phyloP scores from a whole-genome alignment of 148 eudicot species.

The Rhododendron williamsianum region DNA sequence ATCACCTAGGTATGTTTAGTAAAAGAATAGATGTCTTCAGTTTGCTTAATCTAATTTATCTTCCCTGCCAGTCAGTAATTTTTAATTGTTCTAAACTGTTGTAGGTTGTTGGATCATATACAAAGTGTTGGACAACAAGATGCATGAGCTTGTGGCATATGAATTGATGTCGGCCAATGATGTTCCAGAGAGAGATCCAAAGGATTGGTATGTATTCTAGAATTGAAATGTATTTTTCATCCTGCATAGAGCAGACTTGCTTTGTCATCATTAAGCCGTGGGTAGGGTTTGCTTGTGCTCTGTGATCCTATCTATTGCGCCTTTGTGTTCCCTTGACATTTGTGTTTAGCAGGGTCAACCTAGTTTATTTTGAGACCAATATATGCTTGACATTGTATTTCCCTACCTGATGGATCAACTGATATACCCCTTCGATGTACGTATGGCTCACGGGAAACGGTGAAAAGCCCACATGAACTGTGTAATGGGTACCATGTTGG shows the following conservation, averaged over 20 bases:
- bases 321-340: background rate
- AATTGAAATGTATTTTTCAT: background rate
- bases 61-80: conserved; percentile 7
- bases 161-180: conserved; percentile 97
- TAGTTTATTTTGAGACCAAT: background rate
- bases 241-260: background rate
- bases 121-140: conserved; percentile 39
- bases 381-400: background rate
- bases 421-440: background rate
- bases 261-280: background rate
- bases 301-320: background rate
- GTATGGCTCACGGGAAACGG: background rate
- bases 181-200: conserved; percentile 95
- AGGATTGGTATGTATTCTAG: conserved; percentile 61
- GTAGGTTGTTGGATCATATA: conserved; percentile 83
- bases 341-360: background rate
- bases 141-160: conserved; percentile 60
- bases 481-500: background rate
- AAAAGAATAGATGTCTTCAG: background rate
- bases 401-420: background rate
- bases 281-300: background rate
- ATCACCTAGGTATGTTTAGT: background rate
- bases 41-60: background rate
- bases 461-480: background rate
- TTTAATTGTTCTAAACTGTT: conserved; percentile 12